Conservation (phyloP, 2,329 filamentous ascomycete species). For the Verticillium nonalfalfae region DNA sequence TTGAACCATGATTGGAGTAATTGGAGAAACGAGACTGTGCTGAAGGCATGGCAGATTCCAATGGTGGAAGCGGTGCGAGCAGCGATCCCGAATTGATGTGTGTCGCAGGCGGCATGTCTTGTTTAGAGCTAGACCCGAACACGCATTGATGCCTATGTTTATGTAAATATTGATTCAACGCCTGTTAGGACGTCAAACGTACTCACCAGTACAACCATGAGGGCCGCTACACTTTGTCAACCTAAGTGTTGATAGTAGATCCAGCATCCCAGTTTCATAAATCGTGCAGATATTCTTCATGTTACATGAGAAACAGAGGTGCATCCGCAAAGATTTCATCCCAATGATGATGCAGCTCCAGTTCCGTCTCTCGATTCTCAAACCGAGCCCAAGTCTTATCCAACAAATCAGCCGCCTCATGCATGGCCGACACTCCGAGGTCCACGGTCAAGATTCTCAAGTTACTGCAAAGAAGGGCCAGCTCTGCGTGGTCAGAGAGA, state of each 20-base stretch:
- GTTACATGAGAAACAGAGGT: slow-evolving; percentile 1
- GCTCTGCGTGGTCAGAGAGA: background rate
- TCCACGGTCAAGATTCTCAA: background rate
- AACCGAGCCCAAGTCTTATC: background rate
- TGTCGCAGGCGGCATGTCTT: no score
- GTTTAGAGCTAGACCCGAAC: no score
- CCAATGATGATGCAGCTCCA: background rate
- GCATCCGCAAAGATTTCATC: background rate
- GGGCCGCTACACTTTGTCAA: no score
- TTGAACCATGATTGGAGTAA: no score
- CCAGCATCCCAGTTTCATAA: no score
- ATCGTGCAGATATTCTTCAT: no score
- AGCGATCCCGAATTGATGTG: background rate
- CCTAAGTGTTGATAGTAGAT: no score
- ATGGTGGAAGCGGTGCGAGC: background rate
- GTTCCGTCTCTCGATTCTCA: background rate
- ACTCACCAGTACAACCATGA: no score
- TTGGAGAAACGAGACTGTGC: background rate
- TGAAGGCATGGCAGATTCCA: background rate
- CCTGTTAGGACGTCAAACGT: no score
- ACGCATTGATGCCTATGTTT: no score
- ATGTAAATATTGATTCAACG: no score
- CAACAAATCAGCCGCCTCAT: background rate
- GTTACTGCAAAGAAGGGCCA: background rate
- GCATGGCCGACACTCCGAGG: background rate